Evolutionary conservation across 1,284 basidiomycete genomes (phyloP).

Genomic region (Apiotrichum veenhuisii): DNA sequence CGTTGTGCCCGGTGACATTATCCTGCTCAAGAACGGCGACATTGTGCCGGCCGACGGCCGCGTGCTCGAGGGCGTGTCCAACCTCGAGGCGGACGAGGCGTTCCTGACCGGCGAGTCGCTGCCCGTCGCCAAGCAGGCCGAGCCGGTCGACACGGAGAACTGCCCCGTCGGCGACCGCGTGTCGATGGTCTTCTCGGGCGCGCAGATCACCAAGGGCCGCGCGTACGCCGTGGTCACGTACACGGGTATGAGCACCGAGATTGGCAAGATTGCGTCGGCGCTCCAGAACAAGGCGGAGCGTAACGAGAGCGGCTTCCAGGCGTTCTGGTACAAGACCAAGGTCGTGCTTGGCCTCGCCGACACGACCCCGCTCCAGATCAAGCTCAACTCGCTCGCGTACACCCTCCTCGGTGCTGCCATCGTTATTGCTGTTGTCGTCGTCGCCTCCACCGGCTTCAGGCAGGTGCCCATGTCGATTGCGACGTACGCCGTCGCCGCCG

Average conservation of each 20-base stretch:
- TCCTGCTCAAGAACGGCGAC: slow-evolving; percentile 59
- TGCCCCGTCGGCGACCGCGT: slow-evolving; percentile 55
- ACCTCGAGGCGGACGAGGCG: slow-evolving; percentile 62
- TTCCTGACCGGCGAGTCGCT: slow-evolving; percentile 68
- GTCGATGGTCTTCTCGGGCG: slow-evolving; percentile 56
- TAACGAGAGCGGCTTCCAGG: slow-evolving; percentile 44
- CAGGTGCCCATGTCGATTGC: slow-evolving; percentile 50
- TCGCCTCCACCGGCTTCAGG: slow-evolving; percentile 56
- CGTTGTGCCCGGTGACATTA: slow-evolving; percentile 63
- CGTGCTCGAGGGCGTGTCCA: slow-evolving; percentile 50
- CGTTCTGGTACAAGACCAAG: slow-evolving; percentile 46
- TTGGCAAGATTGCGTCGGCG: slow-evolving; percentile 59
- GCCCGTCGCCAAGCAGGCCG: slow-evolving; percentile 60
- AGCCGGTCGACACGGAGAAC: slow-evolving; percentile 48
- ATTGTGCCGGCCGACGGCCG: slow-evolving; percentile 61
- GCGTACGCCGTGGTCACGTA: slow-evolving; percentile 59
- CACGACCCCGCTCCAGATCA: slow-evolving; percentile 62
- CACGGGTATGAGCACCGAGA: slow-evolving; percentile 65
- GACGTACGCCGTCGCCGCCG: slow-evolving; percentile 54
- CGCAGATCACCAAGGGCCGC: slow-evolving; percentile 63
- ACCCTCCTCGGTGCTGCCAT: slow-evolving; percentile 59
- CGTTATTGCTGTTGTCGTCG: slow-evolving; percentile 59
- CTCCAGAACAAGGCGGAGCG: slow-evolving; percentile 49
- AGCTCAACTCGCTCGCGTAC: slow-evolving; percentile 60
- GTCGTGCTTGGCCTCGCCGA: slow-evolving; percentile 51